These are phyloP conservation scores for Cylindrodendrum hubeiense DNA, from an alignment of 2,329 filamentous ascomycete genomes.

Conservation along the genomic window DNA sequence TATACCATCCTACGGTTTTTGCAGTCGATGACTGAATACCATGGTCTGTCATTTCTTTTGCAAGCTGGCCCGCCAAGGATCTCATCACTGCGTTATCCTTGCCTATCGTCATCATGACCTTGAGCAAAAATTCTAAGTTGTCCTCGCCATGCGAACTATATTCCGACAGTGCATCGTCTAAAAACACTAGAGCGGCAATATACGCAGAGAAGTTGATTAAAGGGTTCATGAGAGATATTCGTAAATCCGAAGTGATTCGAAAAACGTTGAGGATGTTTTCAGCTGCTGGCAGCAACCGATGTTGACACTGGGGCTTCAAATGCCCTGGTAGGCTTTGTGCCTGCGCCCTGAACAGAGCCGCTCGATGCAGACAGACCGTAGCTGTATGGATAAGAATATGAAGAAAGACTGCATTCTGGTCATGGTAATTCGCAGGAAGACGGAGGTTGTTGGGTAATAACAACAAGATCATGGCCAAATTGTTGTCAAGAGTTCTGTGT, in stretches of 20 bases:
- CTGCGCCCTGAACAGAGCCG: constrained; percentile 79
- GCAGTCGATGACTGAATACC: constrained; percentile 35
- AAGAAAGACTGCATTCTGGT: constrained; percentile 79
- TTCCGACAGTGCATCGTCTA: constrained; percentile 75
- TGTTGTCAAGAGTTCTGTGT: constrained; percentile 82
- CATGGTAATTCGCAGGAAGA: constrained; percentile 72
- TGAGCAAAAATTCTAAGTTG: constrained; percentile 74
- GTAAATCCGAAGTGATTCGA: constrained; percentile 57
- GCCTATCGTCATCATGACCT: constrained; percentile 74
- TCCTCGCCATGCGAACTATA: constrained; percentile 62
- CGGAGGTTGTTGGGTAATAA: constrained; percentile 78
- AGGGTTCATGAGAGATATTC: constrained; percentile 69
- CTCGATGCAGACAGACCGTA: constrained; percentile 86
- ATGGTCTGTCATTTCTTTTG: constrained; percentile 69
- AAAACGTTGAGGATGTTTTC: constrained; percentile 85
- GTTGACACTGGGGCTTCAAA: constrained; percentile 64
- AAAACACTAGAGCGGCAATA: constrained; percentile 77
- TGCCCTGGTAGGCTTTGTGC: not conserved
- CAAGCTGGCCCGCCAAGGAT: constrained; percentile 76
- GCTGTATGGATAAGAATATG: constrained; percentile 89
- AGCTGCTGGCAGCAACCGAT: constrained; percentile 79
- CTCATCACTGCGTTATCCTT: constrained; percentile 75
- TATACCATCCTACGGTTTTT: constrained; percentile 28
- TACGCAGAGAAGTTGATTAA: constrained; percentile 80
- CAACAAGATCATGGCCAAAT: constrained; percentile 78